Evolutionary conservation across 2,329 filamentous ascomycete species (phyloP), one percentile per base, ranked within the genome.

Genomic region (Colletotrichum filicis): DNA sequence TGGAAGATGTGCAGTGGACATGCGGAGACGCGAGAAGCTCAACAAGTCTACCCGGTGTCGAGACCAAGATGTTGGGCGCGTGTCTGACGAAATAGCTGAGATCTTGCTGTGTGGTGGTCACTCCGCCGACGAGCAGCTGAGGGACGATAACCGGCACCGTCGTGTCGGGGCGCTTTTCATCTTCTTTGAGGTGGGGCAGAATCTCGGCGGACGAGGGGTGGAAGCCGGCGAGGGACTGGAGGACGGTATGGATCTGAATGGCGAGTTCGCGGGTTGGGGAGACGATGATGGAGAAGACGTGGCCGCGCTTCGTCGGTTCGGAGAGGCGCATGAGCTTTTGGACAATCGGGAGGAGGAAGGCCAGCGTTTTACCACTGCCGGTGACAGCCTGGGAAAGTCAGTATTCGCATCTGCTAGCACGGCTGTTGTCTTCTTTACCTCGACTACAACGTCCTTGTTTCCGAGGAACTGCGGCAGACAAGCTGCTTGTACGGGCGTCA

Each of bases 401-500:
- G 69, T 37, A 5, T 68, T 67, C 9, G 12, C 6, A n/a, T 28
- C 42, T 14, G n/a, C n/a, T n/a, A n/a, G n/a, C n/a, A n/a, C n/a
- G n/a, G n/a, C n/a, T n/a, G n/a, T n/a, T n/a, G n/a, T n/a, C n/a
- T n/a, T n/a, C n/a, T n/a, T n/a, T n/a, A n/a, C 91, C 85, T 97
- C 95, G 6, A 98, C 95, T 1, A 98, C 95, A 5, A 97, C 94
- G 82, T 98, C 95, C 79, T 97, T 97, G 81, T 97, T 94, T 64
- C 91, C 92, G 84, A 95, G 92, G 80, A 98, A 97, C 64, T 98
- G 89, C 14, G 95, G 95, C 76, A 98, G 93, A 5, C 94, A 93
- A 72, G 95, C 96, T 57, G 95, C 94, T 84, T 98, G 96, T n/a
- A 98, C 95, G 1, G 96, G 96, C 4, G 95, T 98, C 88, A 97